Evolutionary conservation across 2,329 filamentous ascomycete species (phyloP), one percentile per base, ranked within the genome.

Genomic region (Pseudogymnoascus sp.): DNA sequence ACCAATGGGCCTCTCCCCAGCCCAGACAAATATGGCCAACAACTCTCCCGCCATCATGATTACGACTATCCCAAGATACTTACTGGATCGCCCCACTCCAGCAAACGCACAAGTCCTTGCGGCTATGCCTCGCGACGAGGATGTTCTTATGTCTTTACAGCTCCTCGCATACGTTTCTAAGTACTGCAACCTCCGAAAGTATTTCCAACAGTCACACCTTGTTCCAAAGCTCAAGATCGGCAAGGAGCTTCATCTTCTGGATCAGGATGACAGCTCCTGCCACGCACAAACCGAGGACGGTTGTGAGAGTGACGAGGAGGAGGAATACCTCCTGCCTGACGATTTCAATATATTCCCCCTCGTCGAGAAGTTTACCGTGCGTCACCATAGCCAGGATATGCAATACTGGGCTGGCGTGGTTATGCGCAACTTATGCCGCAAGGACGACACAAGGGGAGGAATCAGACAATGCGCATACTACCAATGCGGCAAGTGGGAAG

Each of bases 401-500:
- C 93, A 97, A 75, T 99, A 99, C 79, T 99, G 95, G 95, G 95
- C 95, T 16, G 95, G 93, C 66, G 95, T 99, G 14, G 95, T 99
- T 53, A 99, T 99, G 95, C 86, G 95, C 67, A 99, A 99, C 74
- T 84, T 99, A 60, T 99, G 95, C 81, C 90, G 95, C 67, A 99
- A 99, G 78, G 95, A 99, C 74, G 95, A 99, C 73, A 91, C 89
- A 9, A 85, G 91, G 59, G 95, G 95, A 43, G 95, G 95, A 64
- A 97, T 99, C 69, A 84, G 95, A 63, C 95, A 99, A 75, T 99
- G 95, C 75, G 95, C 95, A 62, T 97, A 97, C 78, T 99, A 96
- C 78, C 88, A 96, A 76, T 99, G 95, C 75, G 93, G 93, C 65
- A 97, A 96, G 74, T 99, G 95, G 95, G 95, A 99, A 76, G 90